phyloP scores from a whole-genome alignment of 495 filamentous ascomycete genomes.

The Trichocladium antarcticum region DNA sequence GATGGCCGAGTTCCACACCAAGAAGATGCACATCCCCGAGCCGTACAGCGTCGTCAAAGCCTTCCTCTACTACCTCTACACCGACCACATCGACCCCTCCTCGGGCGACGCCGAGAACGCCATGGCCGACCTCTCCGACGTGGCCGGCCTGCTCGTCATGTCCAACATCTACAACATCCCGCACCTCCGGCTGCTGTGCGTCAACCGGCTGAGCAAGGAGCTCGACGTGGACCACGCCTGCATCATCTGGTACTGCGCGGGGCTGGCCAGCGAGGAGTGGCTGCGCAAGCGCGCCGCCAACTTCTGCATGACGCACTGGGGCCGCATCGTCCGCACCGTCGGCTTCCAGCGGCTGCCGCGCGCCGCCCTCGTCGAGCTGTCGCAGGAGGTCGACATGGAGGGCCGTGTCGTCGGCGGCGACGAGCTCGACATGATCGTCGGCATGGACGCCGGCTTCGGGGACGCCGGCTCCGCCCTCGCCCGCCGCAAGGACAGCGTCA shows the following conservation, averaged over 20 bases:
- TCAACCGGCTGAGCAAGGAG: constrained; percentile 76
- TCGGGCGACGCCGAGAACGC: constrained; percentile 36
- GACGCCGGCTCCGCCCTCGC: constrained; percentile 41
- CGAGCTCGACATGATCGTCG: constrained; percentile 66
- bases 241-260: constrained; percentile 89
- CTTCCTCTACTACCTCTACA: constrained; percentile 94
- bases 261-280: constrained; percentile 84
- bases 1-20: constrained; percentile 94
- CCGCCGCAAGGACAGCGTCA: constrained; percentile 45
- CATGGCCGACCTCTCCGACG: constrained; percentile 60
- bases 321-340: constrained; percentile 76
- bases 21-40: constrained; percentile 95
- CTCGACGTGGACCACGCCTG: constrained; percentile 90
- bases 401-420: constrained; percentile 74
- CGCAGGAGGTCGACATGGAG: constrained; percentile 83
- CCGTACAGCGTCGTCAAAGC: constrained; percentile 88
- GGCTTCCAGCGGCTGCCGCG: constrained; percentile 74
- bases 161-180: constrained; percentile 95
- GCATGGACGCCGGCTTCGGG: constrained; percentile 45
- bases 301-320: constrained; percentile 91
- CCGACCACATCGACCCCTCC: constrained; percentile 67
- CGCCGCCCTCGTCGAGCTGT: constrained; percentile 73
- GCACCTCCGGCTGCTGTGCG: constrained; percentile 75
- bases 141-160: constrained; percentile 95
- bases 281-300: constrained; percentile 72